Base-by-base conservation (phyloP, 2,329 filamentous ascomycete species). In the Trichoderma koningiopsis region DNA sequence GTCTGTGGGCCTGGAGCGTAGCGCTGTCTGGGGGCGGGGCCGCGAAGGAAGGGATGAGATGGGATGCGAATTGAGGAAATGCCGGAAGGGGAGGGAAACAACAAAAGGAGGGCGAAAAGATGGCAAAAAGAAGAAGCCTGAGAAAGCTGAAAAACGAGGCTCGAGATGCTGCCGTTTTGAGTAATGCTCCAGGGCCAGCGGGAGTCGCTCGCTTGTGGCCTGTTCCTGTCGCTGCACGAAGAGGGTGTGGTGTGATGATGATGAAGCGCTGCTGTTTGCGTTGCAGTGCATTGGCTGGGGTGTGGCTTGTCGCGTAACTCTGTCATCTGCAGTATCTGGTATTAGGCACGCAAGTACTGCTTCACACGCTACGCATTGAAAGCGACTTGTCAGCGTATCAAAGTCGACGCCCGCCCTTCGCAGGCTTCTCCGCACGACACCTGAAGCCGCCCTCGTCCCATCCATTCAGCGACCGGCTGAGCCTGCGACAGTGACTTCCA, bases 11-110 rank as follows among this genome's bases (percentile, higher is more conserved):
- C 55, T 59, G n/a, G 27, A 24, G 29, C 13, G 40, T 69, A 65
- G 69, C 60, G 53, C 65, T 40, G 56, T 70, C 68, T 70, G 68
- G 69, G 69, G 69, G 69, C 65, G 66, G 69, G 65, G 53, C 69
- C 27, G 31, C 22, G n/a, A 16, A 10, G 24, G 43, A 27, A 14
- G 40, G 19, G 40, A 43, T 43, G 40, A 1, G 37, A 43, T 19
- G 37, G 5, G 19, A 43, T 43, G 40, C 6, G 40, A 43, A 43
- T 43, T n/a, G 37, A 27, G 43, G 2, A 65, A 37, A 58, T 63
- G 63, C 49, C 57, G 33, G 64, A 35, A 57, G 29, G 4, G 35
- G 52, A 24, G 13, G 22, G 22, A 47, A 58, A 19, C 11, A 55
- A 33, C 22, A 13, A 56, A 43, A 24, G 2, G 22, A 68, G 13